Percentiles rank a stretch among this genome's conserved stretches.
These are phyloP conservation scores for Paecilomyces formosus DNA, from an alignment of 2,329 filamentous ascomycete species.

Conservation along the genomic window DNA sequence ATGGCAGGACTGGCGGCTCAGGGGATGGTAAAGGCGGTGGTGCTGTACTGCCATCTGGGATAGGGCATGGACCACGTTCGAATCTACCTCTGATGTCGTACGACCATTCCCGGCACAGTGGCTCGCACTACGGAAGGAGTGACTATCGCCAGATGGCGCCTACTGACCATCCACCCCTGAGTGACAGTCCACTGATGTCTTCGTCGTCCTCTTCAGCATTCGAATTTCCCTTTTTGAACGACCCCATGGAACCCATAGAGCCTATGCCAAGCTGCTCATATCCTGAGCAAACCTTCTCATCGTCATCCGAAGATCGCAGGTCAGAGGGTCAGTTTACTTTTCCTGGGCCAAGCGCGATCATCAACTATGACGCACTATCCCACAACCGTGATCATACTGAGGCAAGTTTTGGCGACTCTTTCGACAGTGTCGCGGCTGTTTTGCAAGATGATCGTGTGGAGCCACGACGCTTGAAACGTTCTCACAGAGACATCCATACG, in stretches of 20 bases:
- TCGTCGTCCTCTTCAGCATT: slow-evolving; percentile 33
- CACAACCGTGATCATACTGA: slow-evolving; percentile 18
- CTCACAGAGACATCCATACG: slow-evolving; percentile 21
- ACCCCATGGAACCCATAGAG: slow-evolving; percentile 33
- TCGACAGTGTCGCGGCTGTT: slow-evolving; percentile 23
- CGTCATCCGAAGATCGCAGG: slow-evolving; percentile 13
- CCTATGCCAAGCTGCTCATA: slow-evolving; percentile 30
- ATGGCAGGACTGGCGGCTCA: slow-evolving; percentile 48
- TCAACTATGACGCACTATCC: slow-evolving; percentile 16
- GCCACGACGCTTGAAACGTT: slow-evolving; percentile 19
- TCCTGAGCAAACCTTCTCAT: slow-evolving; percentile 20
- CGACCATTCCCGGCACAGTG: slow-evolving; percentile 22
- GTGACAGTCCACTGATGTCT: slow-evolving; percentile 31
- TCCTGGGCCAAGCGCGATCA: slow-evolving; percentile 19
- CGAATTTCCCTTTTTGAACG: slow-evolving; percentile 29
- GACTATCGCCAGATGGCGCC: slow-evolving; percentile 29
- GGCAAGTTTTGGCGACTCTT: slow-evolving; percentile 18
- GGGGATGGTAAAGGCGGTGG: slow-evolving; percentile 23
- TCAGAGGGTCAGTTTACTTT: background rate
- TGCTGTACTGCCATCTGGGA: slow-evolving; percentile 19
- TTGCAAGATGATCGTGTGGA: slow-evolving; percentile 20
- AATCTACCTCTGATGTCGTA: slow-evolving; percentile 28
- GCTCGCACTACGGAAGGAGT: slow-evolving; percentile 23
- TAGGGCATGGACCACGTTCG: slow-evolving; percentile 22
- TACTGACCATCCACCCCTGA: slow-evolving; percentile 29